Percentiles rank a stretch among this genome's conserved stretches.
phyloP scores from a whole-genome alignment of 228 moss, liverwort and hornwort species.

The Sphagnum magellanicum region DNA sequence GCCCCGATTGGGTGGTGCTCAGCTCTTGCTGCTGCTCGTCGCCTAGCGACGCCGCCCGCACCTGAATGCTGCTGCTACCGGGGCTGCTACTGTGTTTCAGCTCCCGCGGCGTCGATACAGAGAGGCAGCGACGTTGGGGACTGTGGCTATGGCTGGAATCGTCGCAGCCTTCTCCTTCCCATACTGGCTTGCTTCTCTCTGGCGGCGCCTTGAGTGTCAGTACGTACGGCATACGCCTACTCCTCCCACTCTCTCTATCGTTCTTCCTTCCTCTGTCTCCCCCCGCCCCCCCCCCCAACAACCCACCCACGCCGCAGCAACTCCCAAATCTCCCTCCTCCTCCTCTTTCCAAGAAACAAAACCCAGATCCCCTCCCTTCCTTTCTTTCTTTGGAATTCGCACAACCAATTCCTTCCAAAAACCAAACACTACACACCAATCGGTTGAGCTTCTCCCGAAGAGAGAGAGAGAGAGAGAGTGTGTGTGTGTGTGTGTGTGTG shows the following conservation, averaged over 20 bases:
- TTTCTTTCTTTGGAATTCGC: too few relatives aligned
- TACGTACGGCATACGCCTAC: constrained; percentile 47
- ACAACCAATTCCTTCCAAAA: too few relatives aligned
- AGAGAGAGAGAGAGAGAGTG: too few relatives aligned
- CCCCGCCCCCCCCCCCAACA: too few relatives aligned
- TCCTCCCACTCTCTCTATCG: constrained; percentile 8
- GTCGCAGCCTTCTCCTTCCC: constrained; percentile 43
- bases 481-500: too few relatives aligned
- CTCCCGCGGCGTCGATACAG: constrained; percentile 30
- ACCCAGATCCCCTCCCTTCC: too few relatives aligned
- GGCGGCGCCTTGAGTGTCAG: constrained; percentile 23
- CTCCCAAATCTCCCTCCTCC: too few relatives aligned
- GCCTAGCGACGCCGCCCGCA: constrained; percentile 25
- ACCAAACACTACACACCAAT: too few relatives aligned
- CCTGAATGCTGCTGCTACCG: constrained; percentile 20
- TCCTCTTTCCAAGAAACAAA: too few relatives aligned
- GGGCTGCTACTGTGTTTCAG: constrained; percentile 6
- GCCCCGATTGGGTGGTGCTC: not conserved
- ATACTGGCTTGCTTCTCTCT: constrained; percentile 33
- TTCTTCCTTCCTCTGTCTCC: too few relatives aligned
- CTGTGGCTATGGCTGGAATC: constrained; percentile 18
- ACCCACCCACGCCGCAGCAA: too few relatives aligned
- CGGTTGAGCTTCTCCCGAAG: too few relatives aligned
- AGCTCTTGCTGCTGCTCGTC: not conserved
- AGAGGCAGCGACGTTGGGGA: constrained; percentile 17